phyloP scores from a whole-genome alignment of 2,329 filamentous ascomycete genomes.

The Cyclaneusma minus region DNA sequence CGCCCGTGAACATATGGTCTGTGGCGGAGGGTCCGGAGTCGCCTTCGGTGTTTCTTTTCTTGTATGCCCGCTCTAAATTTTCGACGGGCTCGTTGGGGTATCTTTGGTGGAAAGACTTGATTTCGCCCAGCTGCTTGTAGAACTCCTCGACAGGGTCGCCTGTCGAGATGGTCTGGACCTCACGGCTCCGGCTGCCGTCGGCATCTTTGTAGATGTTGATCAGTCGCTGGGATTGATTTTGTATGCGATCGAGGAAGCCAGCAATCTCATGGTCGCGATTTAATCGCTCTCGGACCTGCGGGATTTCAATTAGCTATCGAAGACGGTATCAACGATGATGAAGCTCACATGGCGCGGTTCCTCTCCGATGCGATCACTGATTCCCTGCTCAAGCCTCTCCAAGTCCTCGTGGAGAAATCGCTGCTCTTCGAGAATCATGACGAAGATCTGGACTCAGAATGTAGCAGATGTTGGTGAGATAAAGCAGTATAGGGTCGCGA shows the following conservation, averaged over 20 bases:
- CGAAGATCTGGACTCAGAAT: too few relatives aligned
- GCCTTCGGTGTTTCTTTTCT: conserved; percentile 49
- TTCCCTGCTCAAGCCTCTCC: conserved; percentile 86
- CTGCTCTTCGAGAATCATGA: conserved; percentile 82
- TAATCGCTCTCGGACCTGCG: conserved; percentile 71
- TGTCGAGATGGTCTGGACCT: conserved; percentile 70
- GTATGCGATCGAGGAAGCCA: conserved; percentile 74
- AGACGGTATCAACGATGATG: not conserved
- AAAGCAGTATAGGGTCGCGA: too few relatives aligned
- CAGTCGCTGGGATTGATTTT: conserved; percentile 68
- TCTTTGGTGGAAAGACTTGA: conserved; percentile 76
- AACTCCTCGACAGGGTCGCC: conserved; percentile 86
- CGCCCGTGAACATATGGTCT: conserved; percentile 87
- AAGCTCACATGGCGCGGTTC: conserved; percentile 70
- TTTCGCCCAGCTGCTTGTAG: conserved; percentile 65
- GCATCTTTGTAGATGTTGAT: conserved; percentile 74
- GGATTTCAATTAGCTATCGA: conserved; percentile 6
- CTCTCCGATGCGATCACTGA: conserved; percentile 75
- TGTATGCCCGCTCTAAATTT: conserved; percentile 87
- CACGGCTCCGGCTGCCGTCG: conserved; percentile 53
- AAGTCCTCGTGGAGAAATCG: conserved; percentile 90
- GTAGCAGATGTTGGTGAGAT: too few relatives aligned
- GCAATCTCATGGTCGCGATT: conserved; percentile 86
- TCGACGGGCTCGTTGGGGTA: conserved; percentile 94
- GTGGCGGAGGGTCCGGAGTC: conserved; percentile 52